Evolutionary conservation across 2,329 filamentous ascomycete genomes (phyloP).

Genomic region (Colletotrichum gloeosporioides): DNA sequence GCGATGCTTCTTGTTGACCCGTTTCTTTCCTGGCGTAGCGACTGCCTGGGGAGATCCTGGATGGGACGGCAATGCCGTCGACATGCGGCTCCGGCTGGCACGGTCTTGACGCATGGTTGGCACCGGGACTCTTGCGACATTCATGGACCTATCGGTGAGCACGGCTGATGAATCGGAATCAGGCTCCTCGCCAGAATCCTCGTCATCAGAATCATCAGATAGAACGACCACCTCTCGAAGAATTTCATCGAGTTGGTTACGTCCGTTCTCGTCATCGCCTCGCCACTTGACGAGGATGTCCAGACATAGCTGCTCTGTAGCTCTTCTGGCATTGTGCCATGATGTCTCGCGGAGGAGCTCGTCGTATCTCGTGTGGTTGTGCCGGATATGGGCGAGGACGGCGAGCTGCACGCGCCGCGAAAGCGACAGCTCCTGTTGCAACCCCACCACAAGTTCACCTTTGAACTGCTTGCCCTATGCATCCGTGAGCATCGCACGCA

Average conservation of each 20-base stretch:
- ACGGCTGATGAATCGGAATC: slow-evolving; percentile 35
- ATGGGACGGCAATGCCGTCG: not conserved
- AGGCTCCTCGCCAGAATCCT: slow-evolving; percentile 39
- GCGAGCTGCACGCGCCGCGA: slow-evolving; percentile 69
- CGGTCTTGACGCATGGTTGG: not conserved
- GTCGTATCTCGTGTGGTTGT: slow-evolving; percentile 72
- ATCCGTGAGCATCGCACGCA: not conserved
- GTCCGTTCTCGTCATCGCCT: slow-evolving; percentile 72
- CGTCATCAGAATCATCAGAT: slow-evolving; percentile 56
- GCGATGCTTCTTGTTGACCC: slow-evolving; percentile 3
- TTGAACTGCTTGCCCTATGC: slow-evolving; percentile 55
- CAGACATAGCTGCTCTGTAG: slow-evolving; percentile 65
- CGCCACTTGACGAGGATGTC: slow-evolving; percentile 75
- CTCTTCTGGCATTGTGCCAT: slow-evolving; percentile 65
- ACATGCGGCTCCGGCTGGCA: slow-evolving; percentile 1
- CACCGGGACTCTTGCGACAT: not conserved
- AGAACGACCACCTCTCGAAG: slow-evolving; percentile 71
- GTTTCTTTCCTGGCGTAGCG: slow-evolving; percentile 1
- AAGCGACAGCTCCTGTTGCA: slow-evolving; percentile 60
- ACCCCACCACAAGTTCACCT: slow-evolving; percentile 62
- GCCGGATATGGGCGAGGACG: slow-evolving; percentile 70
- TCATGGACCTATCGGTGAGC: slow-evolving; percentile 6
- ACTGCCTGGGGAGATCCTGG: slow-evolving; percentile 7
- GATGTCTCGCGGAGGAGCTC: slow-evolving; percentile 61
- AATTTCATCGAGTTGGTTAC: slow-evolving; percentile 71